These are phyloP conservation scores for Spergularia marina DNA, from an alignment of 148 eudicot genomes.

Conservation along the genomic window DNA sequence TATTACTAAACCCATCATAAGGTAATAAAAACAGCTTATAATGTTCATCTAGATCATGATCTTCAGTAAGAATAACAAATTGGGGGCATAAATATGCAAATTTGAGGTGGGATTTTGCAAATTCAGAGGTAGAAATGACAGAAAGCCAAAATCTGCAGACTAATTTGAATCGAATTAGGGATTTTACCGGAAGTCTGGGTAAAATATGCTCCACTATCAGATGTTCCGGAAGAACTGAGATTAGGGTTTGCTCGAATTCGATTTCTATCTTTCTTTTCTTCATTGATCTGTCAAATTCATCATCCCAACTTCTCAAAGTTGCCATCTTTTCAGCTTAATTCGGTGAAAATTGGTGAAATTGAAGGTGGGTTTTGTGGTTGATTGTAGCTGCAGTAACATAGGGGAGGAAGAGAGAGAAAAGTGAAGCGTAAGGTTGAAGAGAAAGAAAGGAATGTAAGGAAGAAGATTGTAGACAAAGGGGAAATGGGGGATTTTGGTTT, in stretches of 20 bases:
- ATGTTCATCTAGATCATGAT: constrained; percentile 4
- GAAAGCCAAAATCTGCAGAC: constrained; percentile 24
- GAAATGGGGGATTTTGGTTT: constrained; percentile 5
- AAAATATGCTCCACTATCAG: constrained; percentile 15
- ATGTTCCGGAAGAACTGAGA: constrained; percentile 14
- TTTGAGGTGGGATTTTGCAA: constrained; percentile 23
- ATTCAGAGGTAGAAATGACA: constrained; percentile 16
- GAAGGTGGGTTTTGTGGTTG: not conserved
- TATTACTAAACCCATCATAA: not conserved
- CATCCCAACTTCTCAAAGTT: constrained; percentile 12
- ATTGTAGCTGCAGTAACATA: not conserved
- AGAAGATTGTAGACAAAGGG: not conserved
- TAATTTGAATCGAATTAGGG: constrained; percentile 26
- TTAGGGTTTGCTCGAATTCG: not conserved
- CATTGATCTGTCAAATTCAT: constrained; percentile 20
- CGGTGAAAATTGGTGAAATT: not conserved
- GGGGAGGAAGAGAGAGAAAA: not conserved
- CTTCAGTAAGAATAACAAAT: constrained; percentile 11
- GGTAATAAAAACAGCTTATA: constrained; percentile 4
- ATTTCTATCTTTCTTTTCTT: constrained; percentile 9
- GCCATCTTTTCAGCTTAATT: constrained; percentile 7
- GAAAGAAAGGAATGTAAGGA: constrained; percentile 9
- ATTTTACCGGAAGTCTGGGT: constrained; percentile 20
- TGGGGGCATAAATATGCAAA: constrained; percentile 7
- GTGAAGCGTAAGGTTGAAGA: not conserved